These are phyloP conservation scores for Gnomoniopsis smithogilvyi DNA, from an alignment of 2,329 filamentous ascomycete genomes.

Conservation along the genomic window DNA sequence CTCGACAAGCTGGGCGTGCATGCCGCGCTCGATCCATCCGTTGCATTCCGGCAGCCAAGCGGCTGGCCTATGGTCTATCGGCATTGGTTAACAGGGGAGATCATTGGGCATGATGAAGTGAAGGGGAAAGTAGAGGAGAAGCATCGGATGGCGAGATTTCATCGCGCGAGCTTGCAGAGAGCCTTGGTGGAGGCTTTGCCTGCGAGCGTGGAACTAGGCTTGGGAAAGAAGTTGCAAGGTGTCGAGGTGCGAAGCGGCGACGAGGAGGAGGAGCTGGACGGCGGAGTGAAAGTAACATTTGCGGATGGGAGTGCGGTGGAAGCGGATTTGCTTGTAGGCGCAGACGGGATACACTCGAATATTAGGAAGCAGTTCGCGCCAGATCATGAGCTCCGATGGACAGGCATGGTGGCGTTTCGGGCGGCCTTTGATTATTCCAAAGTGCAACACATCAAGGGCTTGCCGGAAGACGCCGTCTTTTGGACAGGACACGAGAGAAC, in stretches of 20 bases:
- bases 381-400: slow-evolving; percentile 30
- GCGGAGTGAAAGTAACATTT: neutral
- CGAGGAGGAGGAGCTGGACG: slow-evolving; percentile 19
- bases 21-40: slow-evolving; percentile 38
- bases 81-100: no score
- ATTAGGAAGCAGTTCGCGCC: neutral
- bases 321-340: slow-evolving; percentile 9
- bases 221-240: slow-evolving; percentile 23
- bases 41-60: slow-evolving; percentile 38
- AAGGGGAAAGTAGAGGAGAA: slow-evolving; percentile 27
- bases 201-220: slow-evolving; percentile 28
- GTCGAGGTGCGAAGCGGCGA: slow-evolving; percentile 6
- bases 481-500: slow-evolving; percentile 22
- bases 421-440: slow-evolving; percentile 32
- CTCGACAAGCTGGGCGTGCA: slow-evolving; percentile 47
- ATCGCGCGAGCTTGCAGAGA: slow-evolving; percentile 32
- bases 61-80: slow-evolving; percentile 43
- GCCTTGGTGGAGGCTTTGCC: slow-evolving; percentile 28
- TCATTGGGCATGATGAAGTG: slow-evolving; percentile 29
- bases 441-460: slow-evolving; percentile 27
- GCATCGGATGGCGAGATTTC: slow-evolving; percentile 33
- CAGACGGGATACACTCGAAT: slow-evolving; percentile 7
- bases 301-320: neutral
- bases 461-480: slow-evolving; percentile 32
- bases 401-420: slow-evolving; percentile 33